These are phyloP conservation scores for Pluteus cervinus DNA, from an alignment of 768 basidiomycete species.

Conservation along the genomic window DNA sequence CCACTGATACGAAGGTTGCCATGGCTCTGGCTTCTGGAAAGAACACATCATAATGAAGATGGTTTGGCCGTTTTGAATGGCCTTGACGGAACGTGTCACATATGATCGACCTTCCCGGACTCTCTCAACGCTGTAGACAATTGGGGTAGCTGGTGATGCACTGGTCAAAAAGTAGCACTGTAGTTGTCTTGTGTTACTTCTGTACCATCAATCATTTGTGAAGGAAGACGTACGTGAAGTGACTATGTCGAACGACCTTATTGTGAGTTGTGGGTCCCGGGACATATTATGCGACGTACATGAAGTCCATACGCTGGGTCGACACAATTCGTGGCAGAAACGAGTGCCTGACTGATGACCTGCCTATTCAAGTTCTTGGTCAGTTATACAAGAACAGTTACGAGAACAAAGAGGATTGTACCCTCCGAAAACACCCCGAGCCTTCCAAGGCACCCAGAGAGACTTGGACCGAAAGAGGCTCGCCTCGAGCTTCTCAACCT, in stretches of 20 bases:
- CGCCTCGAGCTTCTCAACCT: conserved; percentile 72
- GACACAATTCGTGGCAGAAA: conserved; percentile 75
- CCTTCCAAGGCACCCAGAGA: conserved; percentile 52
- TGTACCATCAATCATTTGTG: background rate
- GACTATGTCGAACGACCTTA: conserved; percentile 36
- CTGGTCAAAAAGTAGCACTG: conserved; percentile 81
- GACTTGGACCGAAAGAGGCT: conserved; percentile 77
- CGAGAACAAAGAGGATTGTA: conserved; percentile 8
- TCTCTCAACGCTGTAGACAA: conserved; percentile 74
- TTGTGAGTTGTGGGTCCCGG: conserved; percentile 1
- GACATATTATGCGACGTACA: conserved; percentile 37
- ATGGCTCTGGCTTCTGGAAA: conserved; percentile 74
- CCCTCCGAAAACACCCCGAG: conserved; percentile 81
- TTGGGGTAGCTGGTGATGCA: conserved; percentile 66
- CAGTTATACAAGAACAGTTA: background rate
- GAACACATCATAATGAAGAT: conserved; percentile 69
- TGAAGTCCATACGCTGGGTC: conserved; percentile 60
- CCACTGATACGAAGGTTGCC: conserved; percentile 67
- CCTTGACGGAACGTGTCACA: conserved; percentile 58
- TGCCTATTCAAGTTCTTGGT: conserved; percentile 43
- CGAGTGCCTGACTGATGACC: conserved; percentile 83
- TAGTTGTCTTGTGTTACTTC: background rate
- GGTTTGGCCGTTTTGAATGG: conserved; percentile 43
- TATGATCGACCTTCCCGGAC: conserved; percentile 74
- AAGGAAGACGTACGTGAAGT: conserved; percentile 49